These are phyloP conservation scores for Leccinum aurantiacum DNA, from an alignment of 768 basidiomycete species.

Conservation along the genomic window DNA sequence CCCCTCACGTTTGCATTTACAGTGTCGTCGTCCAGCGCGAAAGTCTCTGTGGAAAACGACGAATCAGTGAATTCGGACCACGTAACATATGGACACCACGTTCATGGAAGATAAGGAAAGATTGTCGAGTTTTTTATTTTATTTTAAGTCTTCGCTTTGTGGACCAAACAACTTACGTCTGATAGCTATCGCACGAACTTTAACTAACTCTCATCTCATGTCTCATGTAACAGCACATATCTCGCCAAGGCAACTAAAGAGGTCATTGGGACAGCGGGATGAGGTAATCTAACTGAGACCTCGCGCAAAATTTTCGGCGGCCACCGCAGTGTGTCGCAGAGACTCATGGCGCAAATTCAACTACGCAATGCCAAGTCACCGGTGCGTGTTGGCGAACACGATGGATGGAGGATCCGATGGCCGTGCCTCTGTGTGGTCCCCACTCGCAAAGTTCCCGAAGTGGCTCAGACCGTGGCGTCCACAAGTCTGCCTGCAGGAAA, in stretches of 20 bases:
- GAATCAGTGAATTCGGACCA: neutral
- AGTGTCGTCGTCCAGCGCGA: neutral
- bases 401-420: conserved; percentile 25
- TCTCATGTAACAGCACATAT: neutral
- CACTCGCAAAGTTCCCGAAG: conserved; percentile 5
- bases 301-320: neutral
- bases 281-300: conserved; percentile 13
- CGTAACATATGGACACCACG: neutral
- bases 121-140: neutral
- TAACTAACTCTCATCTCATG: neutral
- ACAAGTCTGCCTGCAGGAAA: conserved; percentile 29
- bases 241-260: neutral
- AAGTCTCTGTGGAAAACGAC: neutral
- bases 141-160: neutral
- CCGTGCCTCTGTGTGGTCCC: conserved; percentile 14
- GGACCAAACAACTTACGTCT: conserved; percentile 10
- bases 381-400: conserved; percentile 17
- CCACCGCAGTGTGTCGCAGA: neutral
- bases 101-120: conserved; percentile 3
- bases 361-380: conserved; percentile 17
- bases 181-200: conserved; percentile 1
- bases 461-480: conserved; percentile 18
- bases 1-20: neutral
- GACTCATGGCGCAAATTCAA: conserved; percentile 6
- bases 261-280: neutral